Percentiles rank a stretch among this genome's conserved stretches.
phyloP scores from a whole-genome alignment of 148 eudicot species.

The Cornus suecica region DNA sequence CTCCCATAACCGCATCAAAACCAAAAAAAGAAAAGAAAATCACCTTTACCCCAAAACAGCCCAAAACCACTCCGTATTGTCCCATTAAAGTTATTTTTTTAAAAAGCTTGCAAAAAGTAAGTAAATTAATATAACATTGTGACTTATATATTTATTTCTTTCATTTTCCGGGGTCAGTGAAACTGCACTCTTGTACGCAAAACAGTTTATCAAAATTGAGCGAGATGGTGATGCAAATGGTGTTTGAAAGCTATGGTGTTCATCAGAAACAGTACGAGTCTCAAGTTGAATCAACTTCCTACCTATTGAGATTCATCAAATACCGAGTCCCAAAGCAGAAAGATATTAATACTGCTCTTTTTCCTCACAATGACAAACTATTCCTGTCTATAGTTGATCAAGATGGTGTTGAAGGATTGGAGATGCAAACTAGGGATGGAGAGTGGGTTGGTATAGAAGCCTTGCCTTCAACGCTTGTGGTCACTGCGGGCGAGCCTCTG shows the following conservation, averaged over 20 bases:
- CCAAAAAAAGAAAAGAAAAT: too few relatives aligned
- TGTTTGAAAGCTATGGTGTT: conserved; percentile 43
- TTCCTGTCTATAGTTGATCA: conserved; percentile 43
- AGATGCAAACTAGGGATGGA: conserved; percentile 50
- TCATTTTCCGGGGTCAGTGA: too few relatives aligned
- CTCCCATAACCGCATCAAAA: too few relatives aligned
- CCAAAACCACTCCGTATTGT: too few relatives aligned
- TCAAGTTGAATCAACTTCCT: conserved; percentile 24
- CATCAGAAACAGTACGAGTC: conserved; percentile 27
- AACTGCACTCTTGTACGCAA: conserved; percentile 31
- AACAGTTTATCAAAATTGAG: conserved; percentile 33
- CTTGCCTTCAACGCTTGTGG: too few relatives aligned
- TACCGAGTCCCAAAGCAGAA: conserved; percentile 29
- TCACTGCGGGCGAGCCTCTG: too few relatives aligned
- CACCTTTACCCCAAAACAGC: too few relatives aligned
- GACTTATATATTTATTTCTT: too few relatives aligned
- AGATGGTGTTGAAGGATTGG: conserved; percentile 37
- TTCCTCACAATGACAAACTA: conserved; percentile 44
- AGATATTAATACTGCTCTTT: conserved; percentile 27
- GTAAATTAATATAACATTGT: too few relatives aligned
- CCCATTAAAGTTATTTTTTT: too few relatives aligned
- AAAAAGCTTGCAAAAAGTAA: too few relatives aligned
- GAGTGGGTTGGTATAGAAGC: conserved; percentile 42
- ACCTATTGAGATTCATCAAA: conserved; percentile 37
- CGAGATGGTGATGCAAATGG: conserved; percentile 29